phyloP scores from a whole-genome alignment of 805 yeast species.

The Saccharomycopsis vini region DNA sequence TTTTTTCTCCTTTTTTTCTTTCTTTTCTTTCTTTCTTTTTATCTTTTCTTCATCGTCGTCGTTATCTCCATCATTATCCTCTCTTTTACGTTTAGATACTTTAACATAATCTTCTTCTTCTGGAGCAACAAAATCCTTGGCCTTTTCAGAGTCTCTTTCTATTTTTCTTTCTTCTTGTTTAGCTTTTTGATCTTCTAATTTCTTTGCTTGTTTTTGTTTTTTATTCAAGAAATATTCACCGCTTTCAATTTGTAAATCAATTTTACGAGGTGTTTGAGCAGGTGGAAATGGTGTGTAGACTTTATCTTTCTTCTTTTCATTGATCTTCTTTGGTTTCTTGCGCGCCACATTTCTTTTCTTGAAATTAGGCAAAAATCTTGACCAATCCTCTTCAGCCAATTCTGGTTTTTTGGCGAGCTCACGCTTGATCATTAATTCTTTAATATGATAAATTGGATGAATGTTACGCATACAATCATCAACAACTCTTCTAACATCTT shows the following conservation, averaged over 20 bases:
- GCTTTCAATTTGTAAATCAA: conserved; percentile 93
- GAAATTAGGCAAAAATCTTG: conserved; percentile 90
- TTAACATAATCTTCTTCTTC: conserved; percentile 55
- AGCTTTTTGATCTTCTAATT: conserved; percentile 66
- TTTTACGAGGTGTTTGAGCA: conserved; percentile 90
- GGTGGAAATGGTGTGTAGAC: conserved; percentile 99
- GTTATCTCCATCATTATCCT: conserved; percentile 24
- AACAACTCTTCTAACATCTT: conserved; percentile 85
- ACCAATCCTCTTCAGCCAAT: conserved; percentile 93
- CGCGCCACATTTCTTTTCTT: conserved; percentile 94
- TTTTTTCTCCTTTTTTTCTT: conserved; percentile 24
- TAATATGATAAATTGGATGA: conserved; percentile 96
- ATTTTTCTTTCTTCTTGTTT: conserved; percentile 66
- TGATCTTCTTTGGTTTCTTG: conserved; percentile 63
- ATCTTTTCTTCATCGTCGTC: conserved; percentile 24
- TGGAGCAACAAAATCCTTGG: conserved; percentile 79
- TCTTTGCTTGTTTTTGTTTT: conserved; percentile 66
- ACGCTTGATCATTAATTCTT: conserved; percentile 94
- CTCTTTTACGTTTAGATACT: conserved; percentile 28
- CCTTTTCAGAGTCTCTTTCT: conserved; percentile 58
- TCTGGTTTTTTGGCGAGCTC: conserved; percentile 94
- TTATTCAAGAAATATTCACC: conserved; percentile 96
- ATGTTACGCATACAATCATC: conserved; percentile 96
- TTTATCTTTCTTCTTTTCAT: conserved; percentile 47
- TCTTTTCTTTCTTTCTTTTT: conserved; percentile 24